Conservation (phyloP, 2,329 filamentous ascomycete genomes). For the Periconia macrospinosa region DNA sequence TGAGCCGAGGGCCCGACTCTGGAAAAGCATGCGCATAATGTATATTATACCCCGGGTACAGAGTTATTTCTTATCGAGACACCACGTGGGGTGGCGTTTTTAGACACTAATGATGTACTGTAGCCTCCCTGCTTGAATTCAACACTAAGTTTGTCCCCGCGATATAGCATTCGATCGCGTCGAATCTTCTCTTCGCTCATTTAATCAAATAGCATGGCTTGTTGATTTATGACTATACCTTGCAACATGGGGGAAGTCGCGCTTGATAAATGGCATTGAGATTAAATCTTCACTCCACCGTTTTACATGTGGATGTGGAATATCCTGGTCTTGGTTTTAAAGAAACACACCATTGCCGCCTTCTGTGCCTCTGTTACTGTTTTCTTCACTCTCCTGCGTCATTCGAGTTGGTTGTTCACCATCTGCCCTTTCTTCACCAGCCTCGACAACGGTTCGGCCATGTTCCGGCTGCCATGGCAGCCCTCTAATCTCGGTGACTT, state of each 20-base stretch:
- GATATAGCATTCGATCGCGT: too few species aligned
- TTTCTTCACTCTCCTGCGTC: neutral
- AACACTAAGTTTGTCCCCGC: too few species aligned
- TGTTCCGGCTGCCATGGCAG: conserved; percentile 52
- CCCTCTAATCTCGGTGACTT: conserved; percentile 64
- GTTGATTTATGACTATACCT: neutral
- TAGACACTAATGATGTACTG: too few species aligned
- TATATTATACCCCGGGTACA: too few species aligned
- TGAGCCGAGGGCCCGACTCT: too few species aligned
- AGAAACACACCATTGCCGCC: conserved; percentile 10
- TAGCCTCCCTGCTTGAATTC: too few species aligned
- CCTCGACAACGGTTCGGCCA: conserved; percentile 1
- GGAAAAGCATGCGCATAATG: too few species aligned
- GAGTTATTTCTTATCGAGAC: too few species aligned
- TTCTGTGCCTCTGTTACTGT: neutral
- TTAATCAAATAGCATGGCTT: conserved; percentile 7
- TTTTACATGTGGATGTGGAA: neutral
- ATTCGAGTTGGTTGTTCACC: neutral
- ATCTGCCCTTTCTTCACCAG: conserved; percentile 1
- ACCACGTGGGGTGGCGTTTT: too few species aligned
- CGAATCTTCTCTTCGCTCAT: neutral
- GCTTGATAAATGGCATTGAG: neutral
- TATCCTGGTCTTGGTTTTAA: neutral
- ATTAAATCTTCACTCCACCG: neutral
- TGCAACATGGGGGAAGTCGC: neutral